Evolutionary conservation across 2,329 filamentous ascomycete species (phyloP).

Genomic region (Fusarium haematococcum): DNA sequence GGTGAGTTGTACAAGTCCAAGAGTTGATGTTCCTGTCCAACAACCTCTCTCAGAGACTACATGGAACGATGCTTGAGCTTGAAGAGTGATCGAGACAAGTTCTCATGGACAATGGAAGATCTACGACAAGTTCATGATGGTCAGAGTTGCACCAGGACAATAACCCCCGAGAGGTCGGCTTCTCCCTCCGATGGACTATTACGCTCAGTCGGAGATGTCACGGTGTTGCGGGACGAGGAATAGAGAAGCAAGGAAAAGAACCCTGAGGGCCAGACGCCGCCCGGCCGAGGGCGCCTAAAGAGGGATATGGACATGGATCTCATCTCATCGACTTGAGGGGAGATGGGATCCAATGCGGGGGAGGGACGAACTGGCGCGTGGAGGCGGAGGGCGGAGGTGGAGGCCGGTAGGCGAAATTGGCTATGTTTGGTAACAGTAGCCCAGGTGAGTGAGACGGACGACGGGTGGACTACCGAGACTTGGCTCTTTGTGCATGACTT

Average conservation of each 20-base stretch:
- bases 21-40: neutral
- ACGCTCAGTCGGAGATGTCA: slow-evolving; percentile 14
- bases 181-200: slow-evolving; percentile 1
- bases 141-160: neutral
- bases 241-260: slow-evolving; percentile 14
- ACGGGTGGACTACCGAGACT: slow-evolving; percentile 8
- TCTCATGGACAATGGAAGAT: neutral
- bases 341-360: neutral
- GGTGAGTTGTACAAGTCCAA: neutral
- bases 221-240: slow-evolving; percentile 26
- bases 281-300: slow-evolving; percentile 8
- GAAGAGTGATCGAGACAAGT: neutral
- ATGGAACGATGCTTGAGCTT: neutral
- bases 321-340: neutral
- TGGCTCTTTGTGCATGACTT: slow-evolving; percentile 3
- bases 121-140: neutral
- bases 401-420: neutral
- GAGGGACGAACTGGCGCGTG: slow-evolving; percentile 1
- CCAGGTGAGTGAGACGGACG: neutral
- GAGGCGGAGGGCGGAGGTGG: slow-evolving; percentile 1
- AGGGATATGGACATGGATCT: neutral
- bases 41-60: neutral
- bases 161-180: slow-evolving; percentile 14
- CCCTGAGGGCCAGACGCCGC: slow-evolving; percentile 26
- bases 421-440: neutral